phyloP scores from a whole-genome alignment of 75 land plant genomes.

The Larix kaempferi region DNA sequence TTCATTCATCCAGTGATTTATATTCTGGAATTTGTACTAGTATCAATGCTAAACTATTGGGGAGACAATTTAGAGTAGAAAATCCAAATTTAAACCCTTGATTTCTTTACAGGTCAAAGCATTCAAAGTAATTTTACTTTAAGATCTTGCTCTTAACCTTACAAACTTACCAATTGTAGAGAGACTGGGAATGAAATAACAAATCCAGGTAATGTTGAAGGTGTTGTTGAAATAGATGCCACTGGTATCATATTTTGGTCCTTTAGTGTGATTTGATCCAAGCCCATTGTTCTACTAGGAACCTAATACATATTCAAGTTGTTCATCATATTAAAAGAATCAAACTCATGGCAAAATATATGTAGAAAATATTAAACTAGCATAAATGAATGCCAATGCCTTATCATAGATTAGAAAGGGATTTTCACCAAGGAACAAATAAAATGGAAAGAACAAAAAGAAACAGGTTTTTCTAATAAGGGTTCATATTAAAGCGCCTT shows the following conservation, averaged over 20 bases:
- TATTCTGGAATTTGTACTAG: not conserved
- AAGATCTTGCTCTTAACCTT: not conserved
- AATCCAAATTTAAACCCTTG: not conserved
- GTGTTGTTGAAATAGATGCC: not conserved
- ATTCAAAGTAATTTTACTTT: not conserved
- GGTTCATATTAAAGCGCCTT: not conserved
- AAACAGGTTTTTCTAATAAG: not conserved
- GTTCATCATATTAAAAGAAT: slow-evolving; percentile 13
- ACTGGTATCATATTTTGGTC: not conserved
- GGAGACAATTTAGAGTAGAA: not conserved
- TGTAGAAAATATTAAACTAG: not conserved
- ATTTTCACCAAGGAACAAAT: not conserved
- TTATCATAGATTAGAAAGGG: not conserved
- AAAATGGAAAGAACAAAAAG: not conserved
- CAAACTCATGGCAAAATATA: not conserved
- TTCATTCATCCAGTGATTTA: not conserved
- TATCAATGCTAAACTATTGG: not conserved
- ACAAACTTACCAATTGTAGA: slow-evolving; percentile 10
- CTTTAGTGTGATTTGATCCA: not conserved
- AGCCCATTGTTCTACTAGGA: not conserved
- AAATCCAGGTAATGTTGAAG: not conserved
- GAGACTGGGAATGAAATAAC: not conserved
- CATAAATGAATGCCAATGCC: not conserved
- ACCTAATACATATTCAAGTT: slow-evolving; percentile 6
- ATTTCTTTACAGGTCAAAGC: not conserved